Conservation (phyloP, 2,329 filamentous ascomycete genomes). For the Trichocomaceae sp. region DNA sequence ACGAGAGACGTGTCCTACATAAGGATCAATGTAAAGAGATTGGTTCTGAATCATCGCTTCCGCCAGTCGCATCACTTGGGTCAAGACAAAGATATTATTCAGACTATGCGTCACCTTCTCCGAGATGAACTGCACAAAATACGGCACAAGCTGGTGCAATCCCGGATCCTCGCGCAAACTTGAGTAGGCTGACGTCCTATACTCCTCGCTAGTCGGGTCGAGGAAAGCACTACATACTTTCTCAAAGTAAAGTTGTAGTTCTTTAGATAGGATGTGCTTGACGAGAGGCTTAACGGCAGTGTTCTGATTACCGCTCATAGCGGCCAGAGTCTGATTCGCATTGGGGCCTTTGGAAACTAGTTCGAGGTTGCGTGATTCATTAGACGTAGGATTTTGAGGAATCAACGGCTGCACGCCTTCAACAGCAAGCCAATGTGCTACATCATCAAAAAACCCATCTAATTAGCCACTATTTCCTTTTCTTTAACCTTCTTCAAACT, state of each 20-base stretch:
- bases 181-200: conserved; percentile 76
- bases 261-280: conserved; percentile 93
- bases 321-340: conserved; percentile 76
- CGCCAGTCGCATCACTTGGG: conserved; percentile 86
- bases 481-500: not conserved
- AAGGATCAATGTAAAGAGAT: conserved; percentile 67
- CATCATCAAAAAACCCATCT: not conserved
- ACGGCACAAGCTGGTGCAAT: conserved; percentile 89
- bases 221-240: conserved; percentile 85
- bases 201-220: conserved; percentile 79
- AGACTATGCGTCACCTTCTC: conserved; percentile 93
- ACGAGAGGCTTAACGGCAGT: conserved; percentile 80
- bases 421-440: conserved; percentile 94
- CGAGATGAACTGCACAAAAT: conserved; percentile 92
- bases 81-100: conserved; percentile 80
- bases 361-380: conserved; percentile 76
- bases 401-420: conserved; percentile 96
- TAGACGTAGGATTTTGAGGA: conserved; percentile 86
- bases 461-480: not conserved
- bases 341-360: conserved; percentile 83
- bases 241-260: conserved; percentile 93
- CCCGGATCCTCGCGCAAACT: conserved; percentile 85
- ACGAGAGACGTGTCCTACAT: conserved; percentile 37
- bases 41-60: conserved; percentile 78
- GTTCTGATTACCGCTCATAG: conserved; percentile 75